These are phyloP conservation scores for Hemileccinum rubropunctum DNA, from an alignment of 768 basidiomycete genomes.

Conservation along the genomic window DNA sequence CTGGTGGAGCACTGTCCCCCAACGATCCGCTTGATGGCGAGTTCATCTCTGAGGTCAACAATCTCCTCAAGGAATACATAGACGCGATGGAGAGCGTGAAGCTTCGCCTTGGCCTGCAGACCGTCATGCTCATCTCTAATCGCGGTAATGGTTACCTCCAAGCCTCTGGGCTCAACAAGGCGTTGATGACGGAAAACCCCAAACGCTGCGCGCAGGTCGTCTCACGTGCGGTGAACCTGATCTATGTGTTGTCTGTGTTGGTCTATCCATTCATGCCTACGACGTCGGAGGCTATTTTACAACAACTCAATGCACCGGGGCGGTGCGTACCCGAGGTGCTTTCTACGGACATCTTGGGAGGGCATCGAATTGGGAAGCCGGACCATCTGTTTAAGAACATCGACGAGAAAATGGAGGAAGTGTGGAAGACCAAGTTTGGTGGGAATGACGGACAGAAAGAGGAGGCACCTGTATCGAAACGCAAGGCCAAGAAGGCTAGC, in stretches of 20 bases:
- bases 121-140: constrained; percentile 84
- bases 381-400: constrained; percentile 93
- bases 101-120: constrained; percentile 82
- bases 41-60: constrained; percentile 80
- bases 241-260: constrained; percentile 83
- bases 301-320: constrained; percentile 86
- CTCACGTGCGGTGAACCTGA: constrained; percentile 86
- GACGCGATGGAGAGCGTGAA: constrained; percentile 91
- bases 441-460: constrained; percentile 51
- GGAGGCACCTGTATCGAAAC: constrained; percentile 43
- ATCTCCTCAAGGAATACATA: constrained; percentile 73
- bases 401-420: constrained; percentile 84
- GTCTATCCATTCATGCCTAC: constrained; percentile 97
- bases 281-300: constrained; percentile 75
- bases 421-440: constrained; percentile 78
- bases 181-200: constrained; percentile 78
- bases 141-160: constrained; percentile 95
- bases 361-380: constrained; percentile 82
- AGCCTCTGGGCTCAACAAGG: constrained; percentile 85
- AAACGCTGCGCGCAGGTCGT: constrained; percentile 88
- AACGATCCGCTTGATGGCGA: constrained; percentile 65
- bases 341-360: constrained; percentile 78
- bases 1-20: constrained; percentile 64
- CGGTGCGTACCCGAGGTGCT: constrained; percentile 74
- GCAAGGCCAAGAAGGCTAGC: constrained; percentile 54